Percentiles rank a stretch among this genome's conserved stretches.
Evolutionary conservation across 768 basidiomycete species (phyloP).

Genomic region (Tulasnella sp.): DNA sequence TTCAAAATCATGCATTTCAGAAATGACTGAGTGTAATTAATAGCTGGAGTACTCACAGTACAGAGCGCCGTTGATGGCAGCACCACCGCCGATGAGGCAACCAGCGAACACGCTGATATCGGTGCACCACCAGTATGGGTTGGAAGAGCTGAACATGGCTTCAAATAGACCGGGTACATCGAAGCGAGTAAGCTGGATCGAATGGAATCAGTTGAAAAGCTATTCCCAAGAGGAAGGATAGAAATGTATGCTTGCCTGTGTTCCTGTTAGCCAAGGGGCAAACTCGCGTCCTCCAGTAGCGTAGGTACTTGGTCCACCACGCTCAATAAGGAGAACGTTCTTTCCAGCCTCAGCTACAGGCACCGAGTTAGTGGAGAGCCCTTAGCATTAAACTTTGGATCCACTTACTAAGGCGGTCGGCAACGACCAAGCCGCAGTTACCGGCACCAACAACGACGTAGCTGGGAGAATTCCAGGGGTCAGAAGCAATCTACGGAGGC

Average conservation of each 20-base stretch:
- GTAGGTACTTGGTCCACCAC: conserved; percentile 56
- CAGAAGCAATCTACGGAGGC: neutral
- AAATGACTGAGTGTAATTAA: neutral
- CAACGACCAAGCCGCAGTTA: conserved; percentile 50
- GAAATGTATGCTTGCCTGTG: conserved; percentile 18
- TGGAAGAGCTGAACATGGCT: conserved; percentile 15
- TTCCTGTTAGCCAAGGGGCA: conserved; percentile 30
- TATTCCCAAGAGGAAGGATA: neutral
- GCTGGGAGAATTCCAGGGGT: neutral
- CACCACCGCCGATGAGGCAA: conserved; percentile 59
- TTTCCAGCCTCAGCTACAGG: conserved; percentile 46
- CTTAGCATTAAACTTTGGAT: neutral
- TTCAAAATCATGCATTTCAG: conserved; percentile 36
- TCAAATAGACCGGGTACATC: conserved; percentile 60
- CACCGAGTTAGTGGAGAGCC: neutral
- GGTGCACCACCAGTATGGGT: conserved; percentile 24
- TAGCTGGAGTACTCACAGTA: neutral
- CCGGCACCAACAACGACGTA: conserved; percentile 46
- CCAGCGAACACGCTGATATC: conserved; percentile 59
- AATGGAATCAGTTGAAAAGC: conserved; percentile 20
- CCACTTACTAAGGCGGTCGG: conserved; percentile 40
- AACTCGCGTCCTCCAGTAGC: conserved; percentile 52
- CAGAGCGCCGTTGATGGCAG: conserved; percentile 46
- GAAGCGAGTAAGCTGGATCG: conserved; percentile 50
- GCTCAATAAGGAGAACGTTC: conserved; percentile 54